These are phyloP conservation scores for Nicotiana rustica DNA, from an alignment of 305 asterid genomes.

Conservation along the genomic window DNA sequence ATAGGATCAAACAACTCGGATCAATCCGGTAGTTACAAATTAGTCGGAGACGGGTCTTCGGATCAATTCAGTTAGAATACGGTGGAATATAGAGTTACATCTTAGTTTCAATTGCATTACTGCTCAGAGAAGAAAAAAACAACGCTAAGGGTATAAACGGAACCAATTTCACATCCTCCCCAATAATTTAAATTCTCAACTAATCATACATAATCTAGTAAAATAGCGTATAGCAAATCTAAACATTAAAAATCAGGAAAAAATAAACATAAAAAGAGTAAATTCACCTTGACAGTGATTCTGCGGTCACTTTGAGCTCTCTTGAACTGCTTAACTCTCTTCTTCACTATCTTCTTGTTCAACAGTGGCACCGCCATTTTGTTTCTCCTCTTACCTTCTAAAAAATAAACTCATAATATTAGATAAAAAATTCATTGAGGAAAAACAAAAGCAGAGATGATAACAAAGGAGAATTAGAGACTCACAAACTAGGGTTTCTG, in stretches of 20 bases:
- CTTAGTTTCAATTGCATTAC: not conserved
- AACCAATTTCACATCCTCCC: not conserved
- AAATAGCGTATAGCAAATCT: not conserved
- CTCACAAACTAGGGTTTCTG: constrained; percentile 7
- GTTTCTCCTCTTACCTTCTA: not conserved
- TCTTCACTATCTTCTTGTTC: constrained; percentile 53
- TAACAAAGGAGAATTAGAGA: not conserved
- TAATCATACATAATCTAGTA: too few relatives aligned
- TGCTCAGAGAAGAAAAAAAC: not conserved
- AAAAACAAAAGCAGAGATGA: not conserved
- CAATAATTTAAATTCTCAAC: not conserved
- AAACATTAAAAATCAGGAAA: not conserved
- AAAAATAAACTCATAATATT: not conserved
- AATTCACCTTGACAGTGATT: constrained; percentile 50
- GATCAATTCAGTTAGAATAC: too few relatives aligned
- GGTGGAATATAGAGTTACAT: too few relatives aligned
- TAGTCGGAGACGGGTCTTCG: too few relatives aligned
- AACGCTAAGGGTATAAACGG: not conserved
- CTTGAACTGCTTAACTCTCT: constrained; percentile 56
- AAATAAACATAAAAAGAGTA: not conserved
- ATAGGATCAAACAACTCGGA: too few relatives aligned
- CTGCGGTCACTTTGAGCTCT: constrained; percentile 57
- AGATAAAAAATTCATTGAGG: not conserved
- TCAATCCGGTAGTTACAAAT: too few relatives aligned
- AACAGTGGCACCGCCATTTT: constrained; percentile 59